Percentiles rank a stretch among this genome's conserved stretches.
Evolutionary conservation across 75 land plant species (phyloP).

Genomic region (Chamaecyparis obtusa): DNA sequence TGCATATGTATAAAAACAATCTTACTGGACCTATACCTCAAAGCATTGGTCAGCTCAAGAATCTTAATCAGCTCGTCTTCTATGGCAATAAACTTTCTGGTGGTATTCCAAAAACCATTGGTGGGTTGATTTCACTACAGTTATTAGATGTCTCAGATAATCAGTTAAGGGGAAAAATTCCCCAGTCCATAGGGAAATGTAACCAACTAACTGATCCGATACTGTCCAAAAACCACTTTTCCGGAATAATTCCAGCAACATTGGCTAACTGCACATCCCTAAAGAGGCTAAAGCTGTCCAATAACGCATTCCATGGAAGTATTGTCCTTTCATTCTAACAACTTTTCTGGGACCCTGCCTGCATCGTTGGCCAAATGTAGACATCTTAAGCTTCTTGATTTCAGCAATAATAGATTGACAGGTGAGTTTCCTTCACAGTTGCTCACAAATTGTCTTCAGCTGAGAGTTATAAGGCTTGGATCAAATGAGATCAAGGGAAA

Average conservation of each 20-base stretch:
- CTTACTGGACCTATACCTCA: neutral
- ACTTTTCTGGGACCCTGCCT: neutral
- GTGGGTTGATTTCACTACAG: too few species aligned
- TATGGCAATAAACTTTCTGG: neutral
- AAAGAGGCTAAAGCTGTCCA: neutral
- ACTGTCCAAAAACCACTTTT: neutral
- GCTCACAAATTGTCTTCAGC: neutral
- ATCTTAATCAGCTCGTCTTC: neutral
- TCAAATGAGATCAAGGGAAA: neutral
- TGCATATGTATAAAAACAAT: too few species aligned
- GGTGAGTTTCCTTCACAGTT: neutral
- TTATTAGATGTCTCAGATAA: too few species aligned
- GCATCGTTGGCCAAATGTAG: too few species aligned
- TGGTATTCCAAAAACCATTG: neutral
- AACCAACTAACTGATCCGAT: neutral
- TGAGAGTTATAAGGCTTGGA: neutral
- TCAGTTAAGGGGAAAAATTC: too few species aligned
- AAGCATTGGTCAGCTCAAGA: neutral
- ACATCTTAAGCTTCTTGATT: slow-evolving; percentile 2
- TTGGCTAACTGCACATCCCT: neutral
- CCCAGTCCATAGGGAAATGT: neutral
- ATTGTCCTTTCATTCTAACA: neutral
- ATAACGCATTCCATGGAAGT: neutral
- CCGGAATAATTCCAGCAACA: neutral
- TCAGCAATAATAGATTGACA: slow-evolving; percentile 13